phyloP scores from a whole-genome alignment of 768 basidiomycete species.

The Leccinum aurantiacum region DNA sequence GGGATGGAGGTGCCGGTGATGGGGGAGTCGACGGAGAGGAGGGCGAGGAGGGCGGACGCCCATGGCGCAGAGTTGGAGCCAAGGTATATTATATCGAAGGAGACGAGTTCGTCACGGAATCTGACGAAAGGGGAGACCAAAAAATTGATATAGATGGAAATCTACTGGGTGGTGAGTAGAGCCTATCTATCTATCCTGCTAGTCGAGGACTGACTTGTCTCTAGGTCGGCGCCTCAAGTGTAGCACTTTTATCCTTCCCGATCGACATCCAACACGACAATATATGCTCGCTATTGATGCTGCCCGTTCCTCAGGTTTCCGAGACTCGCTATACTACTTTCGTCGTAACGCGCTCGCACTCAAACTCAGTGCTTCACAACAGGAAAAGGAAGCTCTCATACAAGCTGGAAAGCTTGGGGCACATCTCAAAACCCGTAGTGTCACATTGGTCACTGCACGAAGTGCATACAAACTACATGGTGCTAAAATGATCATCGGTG shows the following conservation, averaged over 20 bases:
- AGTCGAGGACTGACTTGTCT: neutral
- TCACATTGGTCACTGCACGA: conserved; percentile 89
- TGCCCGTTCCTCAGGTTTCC: conserved; percentile 91
- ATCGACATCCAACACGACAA: conserved; percentile 76
- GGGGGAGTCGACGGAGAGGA: conserved; percentile 42
- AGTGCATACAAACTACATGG: conserved; percentile 96
- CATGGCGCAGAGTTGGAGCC: conserved; percentile 73
- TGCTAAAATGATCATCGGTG: conserved; percentile 84
- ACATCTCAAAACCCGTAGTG: conserved; percentile 86
- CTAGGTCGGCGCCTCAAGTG: conserved; percentile 88
- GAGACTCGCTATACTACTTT: conserved; percentile 98
- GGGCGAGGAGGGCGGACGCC: conserved; percentile 50
- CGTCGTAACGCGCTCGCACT: conserved; percentile 86
- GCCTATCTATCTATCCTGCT: neutral
- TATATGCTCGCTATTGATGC: conserved; percentile 99
- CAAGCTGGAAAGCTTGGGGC: conserved; percentile 83
- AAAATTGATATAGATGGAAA: conserved; percentile 89
- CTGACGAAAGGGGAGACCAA: conserved; percentile 83
- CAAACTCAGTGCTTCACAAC: conserved; percentile 86
- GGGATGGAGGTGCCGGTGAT: conserved; percentile 34
- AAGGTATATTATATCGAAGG: conserved; percentile 76
- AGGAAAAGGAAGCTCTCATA: conserved; percentile 93
- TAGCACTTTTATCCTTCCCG: conserved; percentile 81
- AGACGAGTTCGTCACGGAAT: conserved; percentile 84
- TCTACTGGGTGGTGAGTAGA: conserved; percentile 72